A percentile compares a stretch with the other conserved stretches of the same genome.
Conservation (phyloP, 176 grass and related monocot genomes). For the Avena atlantica region DNA sequence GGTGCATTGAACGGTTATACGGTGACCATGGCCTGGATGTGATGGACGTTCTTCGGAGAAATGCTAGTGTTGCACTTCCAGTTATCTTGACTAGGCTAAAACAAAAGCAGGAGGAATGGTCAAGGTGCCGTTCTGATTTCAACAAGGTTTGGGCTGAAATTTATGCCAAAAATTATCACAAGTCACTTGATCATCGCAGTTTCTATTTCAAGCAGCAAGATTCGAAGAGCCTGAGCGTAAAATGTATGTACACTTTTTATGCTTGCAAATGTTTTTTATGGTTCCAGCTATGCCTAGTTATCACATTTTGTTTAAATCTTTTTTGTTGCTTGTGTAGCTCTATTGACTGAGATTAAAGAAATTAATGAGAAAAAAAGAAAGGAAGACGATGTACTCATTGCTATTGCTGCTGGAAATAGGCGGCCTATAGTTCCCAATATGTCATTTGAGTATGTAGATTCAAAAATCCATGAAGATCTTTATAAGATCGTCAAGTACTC, state of each 20-base stretch:
- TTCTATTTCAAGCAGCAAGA: conserved; percentile 99
- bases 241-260: conserved; percentile 59
- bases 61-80: conserved; percentile 80
- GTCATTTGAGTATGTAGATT: conserved; percentile 80
- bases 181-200: conserved; percentile 97
- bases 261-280: conserved; percentile 34
- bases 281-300: conserved; percentile 35
- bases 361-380: conserved; percentile 97
- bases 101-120: conserved; percentile 97
- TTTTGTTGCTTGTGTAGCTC: conserved; percentile 69
- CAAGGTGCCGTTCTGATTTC: conserved; percentile 86
- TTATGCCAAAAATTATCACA: conserved; percentile 98
- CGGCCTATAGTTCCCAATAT: conserved; percentile 88
- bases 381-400: conserved; percentile 91
- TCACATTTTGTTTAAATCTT: conserved; percentile 40
- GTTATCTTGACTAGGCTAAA: conserved; percentile 86
- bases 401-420: conserved; percentile 88
- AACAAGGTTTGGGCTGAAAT: conserved; percentile 99
- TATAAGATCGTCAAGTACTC: conserved; percentile 98
- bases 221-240: conserved; percentile 90
- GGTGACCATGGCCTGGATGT: conserved; percentile 97
- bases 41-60: conserved; percentile 90
- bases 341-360: conserved; percentile 98
- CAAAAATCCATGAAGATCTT: conserved; percentile 82
- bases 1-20: conserved; percentile 91